Evolutionary conservation across 345 rosid species (phyloP).

Genomic region (Populus euphratica): DNA sequence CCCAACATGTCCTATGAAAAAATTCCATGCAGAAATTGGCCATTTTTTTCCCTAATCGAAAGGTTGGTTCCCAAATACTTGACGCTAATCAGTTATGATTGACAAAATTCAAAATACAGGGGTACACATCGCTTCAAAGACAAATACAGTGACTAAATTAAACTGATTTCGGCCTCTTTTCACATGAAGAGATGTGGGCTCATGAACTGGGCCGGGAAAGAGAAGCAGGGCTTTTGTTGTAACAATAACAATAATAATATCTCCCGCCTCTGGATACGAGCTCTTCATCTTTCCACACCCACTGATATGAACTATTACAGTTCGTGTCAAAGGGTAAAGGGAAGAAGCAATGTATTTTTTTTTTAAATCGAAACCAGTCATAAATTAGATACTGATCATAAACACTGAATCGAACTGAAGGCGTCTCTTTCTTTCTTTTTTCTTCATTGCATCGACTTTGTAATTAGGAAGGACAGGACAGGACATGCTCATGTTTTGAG

Average conservation of each 20-base stretch:
- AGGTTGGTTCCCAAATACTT: no score
- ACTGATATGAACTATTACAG: not conserved
- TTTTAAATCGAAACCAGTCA: not conserved
- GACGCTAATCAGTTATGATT: not conserved
- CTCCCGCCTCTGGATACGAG: not conserved
- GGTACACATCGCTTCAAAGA: not conserved
- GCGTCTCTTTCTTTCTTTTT: no score
- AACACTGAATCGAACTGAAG: not conserved
- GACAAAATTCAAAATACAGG: not conserved
- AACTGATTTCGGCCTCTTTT: not conserved
- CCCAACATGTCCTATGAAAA: no score
- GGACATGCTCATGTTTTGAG: not conserved
- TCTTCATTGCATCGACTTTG: conserved; percentile 1
- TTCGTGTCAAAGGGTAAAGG: not conserved
- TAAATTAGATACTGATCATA: not conserved
- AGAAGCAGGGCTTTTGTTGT: not conserved
- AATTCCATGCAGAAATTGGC: no score
- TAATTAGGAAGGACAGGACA: conserved; percentile 18
- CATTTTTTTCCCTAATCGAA: no score
- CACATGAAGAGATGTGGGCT: not conserved
- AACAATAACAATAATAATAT: not conserved
- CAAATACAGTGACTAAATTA: not conserved
- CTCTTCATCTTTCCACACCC: not conserved
- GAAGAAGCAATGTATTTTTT: not conserved
- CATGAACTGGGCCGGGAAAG: not conserved